Percentiles rank a stretch among this genome's conserved stretches.
These are phyloP conservation scores for Ophiosphaerella narmari DNA, from an alignment of 2,329 filamentous ascomycete genomes.

Conservation along the genomic window DNA sequence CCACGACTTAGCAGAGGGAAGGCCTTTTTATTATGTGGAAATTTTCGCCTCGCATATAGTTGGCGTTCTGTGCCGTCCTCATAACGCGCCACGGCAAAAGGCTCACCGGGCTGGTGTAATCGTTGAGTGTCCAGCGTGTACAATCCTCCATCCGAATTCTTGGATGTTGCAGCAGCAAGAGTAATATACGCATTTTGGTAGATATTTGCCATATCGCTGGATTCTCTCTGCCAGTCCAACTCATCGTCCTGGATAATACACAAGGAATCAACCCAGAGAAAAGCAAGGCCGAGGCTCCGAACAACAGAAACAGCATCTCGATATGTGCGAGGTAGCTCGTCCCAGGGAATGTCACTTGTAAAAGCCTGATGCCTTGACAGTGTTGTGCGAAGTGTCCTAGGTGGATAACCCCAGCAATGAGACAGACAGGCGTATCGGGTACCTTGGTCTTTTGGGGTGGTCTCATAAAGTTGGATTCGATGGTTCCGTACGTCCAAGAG, in stretches of 20 bases:
- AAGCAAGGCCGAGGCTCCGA: not conserved
- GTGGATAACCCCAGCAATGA: not conserved
- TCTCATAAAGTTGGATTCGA: not conserved
- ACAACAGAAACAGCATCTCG: not conserved
- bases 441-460: not conserved
- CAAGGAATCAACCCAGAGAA: not conserved
- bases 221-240: not conserved
- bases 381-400: not conserved
- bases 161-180: not conserved
- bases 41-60: not conserved
- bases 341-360: not conserved
- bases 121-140: not conserved
- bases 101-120: not conserved
- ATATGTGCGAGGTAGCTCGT: not conserved
- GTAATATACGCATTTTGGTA: not conserved
- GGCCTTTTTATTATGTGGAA: not conserved
- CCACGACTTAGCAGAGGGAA: conserved; percentile 7
- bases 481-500: not conserved
- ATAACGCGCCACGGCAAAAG: not conserved
- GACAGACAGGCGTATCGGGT: not conserved
- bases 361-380: too few species aligned
- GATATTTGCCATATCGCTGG: not conserved
- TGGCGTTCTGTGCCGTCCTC: not conserved
- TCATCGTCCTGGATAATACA: not conserved
- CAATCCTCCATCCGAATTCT: not conserved